Base-by-base conservation (phyloP, 345 rosid genomes). In the Hevea brasiliensis region DNA sequence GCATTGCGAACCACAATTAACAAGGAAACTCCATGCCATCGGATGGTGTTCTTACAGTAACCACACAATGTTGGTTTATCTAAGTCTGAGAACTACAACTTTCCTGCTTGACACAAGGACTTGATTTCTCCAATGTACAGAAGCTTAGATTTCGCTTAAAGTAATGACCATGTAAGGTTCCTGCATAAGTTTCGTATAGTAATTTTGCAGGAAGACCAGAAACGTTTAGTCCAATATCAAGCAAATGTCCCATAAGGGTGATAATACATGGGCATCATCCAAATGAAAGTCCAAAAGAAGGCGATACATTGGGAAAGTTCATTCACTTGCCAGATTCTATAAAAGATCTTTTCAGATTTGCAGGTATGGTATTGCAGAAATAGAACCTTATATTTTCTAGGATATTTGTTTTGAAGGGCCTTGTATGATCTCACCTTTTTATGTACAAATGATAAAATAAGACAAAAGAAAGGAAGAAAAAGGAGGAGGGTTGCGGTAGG, bases 201-300 rank as follows among this genome's bases (percentile, higher is more conserved):
- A 55, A 54, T 73, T 76, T 78, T 60, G 77, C 86, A 89, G 94
- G 79, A 80, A 80, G 56, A 61, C 76, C 61, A 60, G 77, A 70
- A 76, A 75, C 63, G 48, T 71, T 70, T 21, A 51, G 59, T 67
- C 76, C 79, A 64, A 69, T 57, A 59, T 65, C 79, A 73, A 84
- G 74, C 60, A 71, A 67, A 81, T 59, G 45, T 23, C 80, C 74
- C 2, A 83, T 61, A 73, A 80, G 97, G 83, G 97, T 89, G 76
- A 88, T 88, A 69, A 89, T 92, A 63, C 93, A 92, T 56, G 86
- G 92, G 68, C 85, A 90, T 70, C 80, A 82, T 81, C 97, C 97
- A 44, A 76, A 81, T 56, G 74, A 85, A 81, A 77, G 63, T 56
- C 61, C 77, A 75, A 18, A 37, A 27, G 85, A 73, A 68, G 79